Evolutionary conservation across 2,329 filamentous ascomycete genomes (phyloP), one percentile per base, ranked within the genome.

Genomic region (Tolypocladium inflatum): DNA sequence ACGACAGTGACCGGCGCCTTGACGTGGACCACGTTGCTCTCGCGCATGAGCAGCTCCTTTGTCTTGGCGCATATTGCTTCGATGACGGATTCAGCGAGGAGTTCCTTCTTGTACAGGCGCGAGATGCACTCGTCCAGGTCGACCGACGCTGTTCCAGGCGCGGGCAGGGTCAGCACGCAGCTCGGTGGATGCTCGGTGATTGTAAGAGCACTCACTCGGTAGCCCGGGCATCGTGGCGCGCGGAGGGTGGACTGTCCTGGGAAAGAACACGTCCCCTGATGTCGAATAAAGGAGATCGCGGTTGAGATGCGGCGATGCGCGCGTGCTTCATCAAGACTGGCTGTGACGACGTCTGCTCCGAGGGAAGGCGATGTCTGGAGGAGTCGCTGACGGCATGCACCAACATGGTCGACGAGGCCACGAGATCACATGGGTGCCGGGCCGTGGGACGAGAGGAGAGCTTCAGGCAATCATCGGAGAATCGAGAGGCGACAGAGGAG

Each of bases 31-130:
- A 99, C 94, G 76, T 99, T 99, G 83, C 93, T 97, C 84, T 99
- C 94, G 71, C 95, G 93, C 94, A 99, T 99, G 66, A 99, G 83
- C 66, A 99, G 81, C 79, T 99, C 94, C 72, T 99, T 99, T 26
- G 95, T 94, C 75, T 99, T 99, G 74, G 94, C 92, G 78, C 94
- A 99, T 85, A 99, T 93, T 68, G 94, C 94, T 78, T 99, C 94
- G 74, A 99, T 93, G 64, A 99, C 92, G 48, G 93, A 96, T 76
- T 99, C 94, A 68, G 94, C 92, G 59, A 99, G 85, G 60, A 99
- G 84, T 74, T 97, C 94, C 73, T 96, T 97, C 71, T 94, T 93
- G 78, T 97, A 97, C 57, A 99, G 84, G 65, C 93, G 89, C 72
- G 90, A 86, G 77, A 99, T 97, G 78, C 94, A 99, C 83, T 97